These are phyloP conservation scores for Marasmius fiardii DNA, from an alignment of 1,284 basidiomycete species.

Conservation along the genomic window DNA sequence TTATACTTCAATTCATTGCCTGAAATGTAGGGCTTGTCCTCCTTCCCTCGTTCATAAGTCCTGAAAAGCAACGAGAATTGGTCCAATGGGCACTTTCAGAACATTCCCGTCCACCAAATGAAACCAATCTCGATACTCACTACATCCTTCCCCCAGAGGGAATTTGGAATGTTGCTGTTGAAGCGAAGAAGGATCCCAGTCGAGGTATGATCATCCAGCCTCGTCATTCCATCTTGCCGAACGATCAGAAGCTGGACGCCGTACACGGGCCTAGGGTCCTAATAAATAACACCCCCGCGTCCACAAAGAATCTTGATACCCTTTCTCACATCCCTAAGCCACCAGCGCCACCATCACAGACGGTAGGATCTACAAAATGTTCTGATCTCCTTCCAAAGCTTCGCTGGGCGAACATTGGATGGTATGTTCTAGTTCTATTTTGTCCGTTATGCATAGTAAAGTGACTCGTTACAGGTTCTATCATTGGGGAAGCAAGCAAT, in stretches of 20 bases:
- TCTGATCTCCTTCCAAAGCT: constrained; percentile 66
- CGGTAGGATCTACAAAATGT: constrained; percentile 39
- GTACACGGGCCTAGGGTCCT: constrained; percentile 55
- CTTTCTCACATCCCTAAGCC: constrained; percentile 53
- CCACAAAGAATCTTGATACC: constrained; percentile 40
- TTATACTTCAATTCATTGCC: constrained; percentile 23
- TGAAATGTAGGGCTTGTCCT: constrained; percentile 75
- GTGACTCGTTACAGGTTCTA: constrained; percentile 46
- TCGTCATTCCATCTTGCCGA: constrained; percentile 19
- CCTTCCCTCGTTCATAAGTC: constrained; percentile 68
- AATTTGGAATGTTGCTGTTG: constrained; percentile 64
- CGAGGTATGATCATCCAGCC: constrained; percentile 38
- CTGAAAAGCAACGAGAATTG: constrained; percentile 60
- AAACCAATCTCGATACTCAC: constrained; percentile 85
- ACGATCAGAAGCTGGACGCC: constrained; percentile 18
- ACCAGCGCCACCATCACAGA: constrained; percentile 54
- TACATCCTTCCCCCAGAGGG: constrained; percentile 71
- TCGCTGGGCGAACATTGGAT: constrained; percentile 92
- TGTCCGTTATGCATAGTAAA: too few species aligned
- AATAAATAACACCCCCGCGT: constrained; percentile 65
- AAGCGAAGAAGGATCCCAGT: constrained; percentile 25
- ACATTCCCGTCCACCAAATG: constrained; percentile 77
- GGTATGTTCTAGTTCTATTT: constrained; percentile 38
- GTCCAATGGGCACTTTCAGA: constrained; percentile 67
- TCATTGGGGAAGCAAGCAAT: constrained; percentile 90